Evolutionary conservation across 805 yeast genomes (phyloP).

Genomic region (Saturnispora bothae): DNA sequence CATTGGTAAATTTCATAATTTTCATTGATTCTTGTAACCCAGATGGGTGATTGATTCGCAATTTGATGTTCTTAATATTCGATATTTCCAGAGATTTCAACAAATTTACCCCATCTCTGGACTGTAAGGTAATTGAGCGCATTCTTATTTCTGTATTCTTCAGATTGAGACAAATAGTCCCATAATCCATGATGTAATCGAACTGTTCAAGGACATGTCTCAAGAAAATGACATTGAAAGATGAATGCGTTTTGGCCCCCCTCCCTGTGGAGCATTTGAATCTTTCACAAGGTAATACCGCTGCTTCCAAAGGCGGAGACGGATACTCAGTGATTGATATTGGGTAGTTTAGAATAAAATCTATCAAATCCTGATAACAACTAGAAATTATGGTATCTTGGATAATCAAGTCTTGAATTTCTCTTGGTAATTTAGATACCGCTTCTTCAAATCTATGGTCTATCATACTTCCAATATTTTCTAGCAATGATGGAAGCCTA

Average conservation of each 20-base stretch:
- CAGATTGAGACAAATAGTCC: slow-evolving; percentile 2
- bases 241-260: neutral
- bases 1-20: slow-evolving; percentile 3
- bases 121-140: slow-evolving; percentile 5
- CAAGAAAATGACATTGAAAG: neutral
- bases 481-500: neutral
- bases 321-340: neutral
- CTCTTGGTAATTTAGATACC: slow-evolving; percentile 1
- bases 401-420: slow-evolving; percentile 1
- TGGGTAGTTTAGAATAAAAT: slow-evolving; percentile 4
- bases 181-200: slow-evolving; percentile 6
- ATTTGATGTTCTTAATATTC: neutral
- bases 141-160: slow-evolving; percentile 4
- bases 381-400: neutral
- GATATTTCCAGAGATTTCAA: slow-evolving; percentile 5
- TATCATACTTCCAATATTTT: neutral
- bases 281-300: neutral
- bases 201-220: neutral
- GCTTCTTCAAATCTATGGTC: neutral
- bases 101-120: slow-evolving; percentile 1
- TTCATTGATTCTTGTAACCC: slow-evolving; percentile 3
- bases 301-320: neutral
- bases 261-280: no score
- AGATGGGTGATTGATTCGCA: slow-evolving; percentile 3
- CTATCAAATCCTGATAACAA: slow-evolving; percentile 5